Conservation (phyloP, 495 filamentous ascomycete species). For the Aspergillus cavernicola region DNA sequence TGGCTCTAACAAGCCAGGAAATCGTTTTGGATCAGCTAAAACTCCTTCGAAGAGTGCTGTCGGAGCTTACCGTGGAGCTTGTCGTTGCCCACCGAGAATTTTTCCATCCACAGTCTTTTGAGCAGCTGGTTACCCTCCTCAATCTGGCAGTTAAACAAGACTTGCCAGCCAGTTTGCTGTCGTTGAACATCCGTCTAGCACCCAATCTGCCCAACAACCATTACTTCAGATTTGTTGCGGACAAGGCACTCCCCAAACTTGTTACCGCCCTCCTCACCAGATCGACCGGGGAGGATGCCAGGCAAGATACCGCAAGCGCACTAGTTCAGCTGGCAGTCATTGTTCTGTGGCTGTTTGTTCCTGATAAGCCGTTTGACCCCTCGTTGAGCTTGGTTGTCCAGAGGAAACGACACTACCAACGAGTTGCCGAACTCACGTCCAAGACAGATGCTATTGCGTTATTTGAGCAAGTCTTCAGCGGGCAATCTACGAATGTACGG, state of each 20-base stretch:
- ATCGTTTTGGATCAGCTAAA: slow-evolving; percentile 44
- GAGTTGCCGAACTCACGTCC: slow-evolving; percentile 47
- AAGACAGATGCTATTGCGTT: slow-evolving; percentile 58
- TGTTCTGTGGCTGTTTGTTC: slow-evolving; percentile 73
- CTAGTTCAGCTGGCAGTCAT: slow-evolving; percentile 39
- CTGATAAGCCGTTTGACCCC: slow-evolving; percentile 82
- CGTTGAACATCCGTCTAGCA: slow-evolving; percentile 19
- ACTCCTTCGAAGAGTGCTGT: slow-evolving; percentile 45
- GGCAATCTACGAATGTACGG: slow-evolving; percentile 60
- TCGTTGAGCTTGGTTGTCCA: slow-evolving; percentile 72
- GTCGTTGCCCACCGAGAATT: slow-evolving; percentile 41
- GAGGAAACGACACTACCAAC: slow-evolving; percentile 57
- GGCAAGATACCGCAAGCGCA: slow-evolving; percentile 28
- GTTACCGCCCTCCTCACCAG: slow-evolving; percentile 23
- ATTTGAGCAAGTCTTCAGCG: slow-evolving; percentile 67
- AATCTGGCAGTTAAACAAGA: slow-evolving; percentile 25
- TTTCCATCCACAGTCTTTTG: slow-evolving; percentile 29
- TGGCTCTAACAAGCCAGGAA: slow-evolving; percentile 44
- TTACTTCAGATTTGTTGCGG: slow-evolving; percentile 33
- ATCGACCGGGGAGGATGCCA: slow-evolving; percentile 10
- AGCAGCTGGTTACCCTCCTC: slow-evolving; percentile 25
- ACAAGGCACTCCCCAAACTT: slow-evolving; percentile 32
- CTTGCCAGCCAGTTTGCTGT: slow-evolving; percentile 8
- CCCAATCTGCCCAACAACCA: slow-evolving; percentile 26
- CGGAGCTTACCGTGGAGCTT: slow-evolving; percentile 47